Base-by-base conservation (phyloP, 176 grass and related monocot species). In the Carex kokanica region DNA sequence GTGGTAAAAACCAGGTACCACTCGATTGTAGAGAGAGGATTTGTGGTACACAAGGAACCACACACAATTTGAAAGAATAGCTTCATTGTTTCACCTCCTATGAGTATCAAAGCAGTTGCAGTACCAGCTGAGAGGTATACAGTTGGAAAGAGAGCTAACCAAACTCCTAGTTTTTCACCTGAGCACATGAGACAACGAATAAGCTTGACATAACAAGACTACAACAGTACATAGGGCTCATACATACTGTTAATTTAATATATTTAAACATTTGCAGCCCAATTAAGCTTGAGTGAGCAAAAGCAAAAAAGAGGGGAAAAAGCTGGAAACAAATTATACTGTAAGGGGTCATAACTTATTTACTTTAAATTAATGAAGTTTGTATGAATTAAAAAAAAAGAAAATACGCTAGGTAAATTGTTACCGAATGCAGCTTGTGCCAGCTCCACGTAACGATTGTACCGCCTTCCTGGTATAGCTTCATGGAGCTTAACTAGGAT, bases 1-100 rank as follows among this genome's bases (percentile, higher is more conserved):
- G 91, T 90, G 73, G 92, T 95, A 83, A 98, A 98, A 34, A 98
- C 95, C 75, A 98, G 86, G 86, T 98, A 98, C 95, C 95, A 98
- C 79, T 98, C 95, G 0, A 98, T 86, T 0, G 95, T 98, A 2
- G 95, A 88, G 78, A 98, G 94, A 10, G 92, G 95, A 21, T 89
- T 93, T 4, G 91, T 83, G 0, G 89, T 86, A 86, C 95, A 98
- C 20, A 90, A 62, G 12, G 92, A 87, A 6, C 92, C 92, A 0
- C 95, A 98, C 10, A 98, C 91, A 82, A 95, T 98, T 85, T 98
- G 95, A 75, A 86, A 95, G 54, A 98, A 98, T 49, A 98, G 90
- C 83, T 98, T 98, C 92, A 98, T 95, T 16, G 95, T 98, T 59
- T 95, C 92, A 53, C 95, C 92, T 78, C 95, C 95, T 57, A 98